Base-by-base conservation (phyloP, 495 filamentous ascomycete genomes). In the Ramalina intermedia region DNA sequence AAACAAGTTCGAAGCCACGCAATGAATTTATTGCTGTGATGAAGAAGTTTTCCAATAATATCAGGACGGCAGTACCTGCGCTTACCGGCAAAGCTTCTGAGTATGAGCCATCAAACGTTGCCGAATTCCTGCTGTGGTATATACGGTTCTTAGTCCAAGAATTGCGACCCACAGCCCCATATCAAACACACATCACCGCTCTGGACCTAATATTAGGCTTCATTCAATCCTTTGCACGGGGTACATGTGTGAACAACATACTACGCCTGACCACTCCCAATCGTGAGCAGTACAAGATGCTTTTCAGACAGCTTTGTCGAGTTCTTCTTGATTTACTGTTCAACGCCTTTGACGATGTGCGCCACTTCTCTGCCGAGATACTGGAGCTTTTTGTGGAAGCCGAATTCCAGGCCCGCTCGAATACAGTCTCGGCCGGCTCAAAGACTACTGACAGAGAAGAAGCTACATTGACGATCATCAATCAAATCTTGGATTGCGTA, bases 321-420 rank as follows among this genome's bases (percentile, higher is more conserved):
- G 55, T 80, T 17, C 65, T 95, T 7, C 57, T 87, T 4, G 87
- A 96, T 60, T 75, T 91, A 9, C 56, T 94, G 1, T 65, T 91
- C 41, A 82, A 96, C 58, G 85, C 90, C 0, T 98, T 90, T 57
- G 91, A 98, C 51, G 91, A 98, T 66, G 83, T 96, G 11, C 74
- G 91, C 51, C 75, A 75, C 37, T 67, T 67, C 1, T 75, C 91
- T 6, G 62, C 78, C 0, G 65, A 66, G 6, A 64, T 87, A 14
- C 51, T 94, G 23, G 72, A 71, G 21, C n/a, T 39, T 12, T 48
- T 48, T 6, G 5, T 41, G 2, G 36, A 13, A 17, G 26, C 43
- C 26, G 13, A 41, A 48, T 20, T 17, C 27, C 11, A 39, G 26
- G 4, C 11, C 17, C 17, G 17, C 4, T 11, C 24, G 24, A 47